phyloP scores from a whole-genome alignment of 2,329 filamentous ascomycete genomes.

The Plectosphaerella sp. region DNA sequence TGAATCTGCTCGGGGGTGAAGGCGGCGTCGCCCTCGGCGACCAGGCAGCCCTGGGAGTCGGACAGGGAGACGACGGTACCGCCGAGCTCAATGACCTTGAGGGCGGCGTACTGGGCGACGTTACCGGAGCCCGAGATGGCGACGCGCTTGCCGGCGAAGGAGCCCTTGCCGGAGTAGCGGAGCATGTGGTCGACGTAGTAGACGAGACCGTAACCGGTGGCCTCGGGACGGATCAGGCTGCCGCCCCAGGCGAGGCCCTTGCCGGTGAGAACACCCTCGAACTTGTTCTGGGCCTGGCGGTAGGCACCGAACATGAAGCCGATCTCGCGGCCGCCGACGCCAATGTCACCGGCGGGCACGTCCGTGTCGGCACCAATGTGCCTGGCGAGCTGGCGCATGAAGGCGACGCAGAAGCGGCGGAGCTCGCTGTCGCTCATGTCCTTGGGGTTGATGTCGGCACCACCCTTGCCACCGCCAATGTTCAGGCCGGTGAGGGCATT shows the following conservation, averaged over 20 bases:
- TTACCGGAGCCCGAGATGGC: slow-evolving; percentile 96
- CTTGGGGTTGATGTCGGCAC: slow-evolving; percentile 98
- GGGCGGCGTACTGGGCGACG: slow-evolving; percentile 94
- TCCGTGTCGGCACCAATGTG: slow-evolving; percentile 97
- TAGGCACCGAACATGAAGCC: slow-evolving; percentile 95
- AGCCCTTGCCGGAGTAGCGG: slow-evolving; percentile 79
- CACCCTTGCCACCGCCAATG: slow-evolving; percentile 97
- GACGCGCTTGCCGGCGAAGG: slow-evolving; percentile 86
- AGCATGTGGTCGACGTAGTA: slow-evolving; percentile 99
- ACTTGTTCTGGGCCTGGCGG: slow-evolving; percentile 80
- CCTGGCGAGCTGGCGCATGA: slow-evolving; percentile 93
- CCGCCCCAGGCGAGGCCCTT: slow-evolving; percentile 95
- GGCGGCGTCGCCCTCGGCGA: slow-evolving; percentile 64
- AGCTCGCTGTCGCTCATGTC: slow-evolving; percentile 97
- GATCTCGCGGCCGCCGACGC: slow-evolving; percentile 86
- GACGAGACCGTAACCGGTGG: slow-evolving; percentile 92
- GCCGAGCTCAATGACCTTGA: slow-evolving; percentile 95
- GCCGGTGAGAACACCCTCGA: slow-evolving; percentile 94
- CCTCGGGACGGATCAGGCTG: slow-evolving; percentile 89
- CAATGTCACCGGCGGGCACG: slow-evolving; percentile 95
- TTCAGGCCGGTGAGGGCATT: slow-evolving; percentile 93
- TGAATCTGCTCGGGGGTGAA: slow-evolving; percentile 79
- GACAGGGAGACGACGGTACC: slow-evolving; percentile 89
- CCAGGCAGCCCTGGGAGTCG: slow-evolving; percentile 81
- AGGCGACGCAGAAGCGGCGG: slow-evolving; percentile 90